phyloP scores from a whole-genome alignment of 2,329 filamentous ascomycete genomes.

The Colletotrichum sp. region DNA sequence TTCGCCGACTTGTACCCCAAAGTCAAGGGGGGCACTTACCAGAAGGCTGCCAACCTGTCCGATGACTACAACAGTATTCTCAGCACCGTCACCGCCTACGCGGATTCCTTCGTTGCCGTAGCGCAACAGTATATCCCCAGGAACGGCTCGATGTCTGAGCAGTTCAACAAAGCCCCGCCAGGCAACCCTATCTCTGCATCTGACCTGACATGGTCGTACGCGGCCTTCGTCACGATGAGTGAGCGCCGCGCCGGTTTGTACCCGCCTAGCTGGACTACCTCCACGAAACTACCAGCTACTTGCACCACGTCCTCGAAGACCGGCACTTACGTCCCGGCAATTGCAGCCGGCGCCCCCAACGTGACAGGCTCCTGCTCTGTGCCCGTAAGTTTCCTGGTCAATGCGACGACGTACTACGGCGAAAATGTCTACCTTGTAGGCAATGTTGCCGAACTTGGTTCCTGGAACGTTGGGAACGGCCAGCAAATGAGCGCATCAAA shows the following conservation, averaged over 20 bases:
- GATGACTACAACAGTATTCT: slow-evolving; percentile 45
- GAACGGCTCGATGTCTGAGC: slow-evolving; percentile 52
- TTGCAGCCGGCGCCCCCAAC: slow-evolving; percentile 37
- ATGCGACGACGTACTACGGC: slow-evolving; percentile 49
- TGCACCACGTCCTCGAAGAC: slow-evolving; percentile 28
- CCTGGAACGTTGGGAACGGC: slow-evolving; percentile 43
- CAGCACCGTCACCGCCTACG: slow-evolving; percentile 53
- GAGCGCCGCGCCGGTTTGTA: slow-evolving; percentile 40
- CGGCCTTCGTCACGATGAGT: slow-evolving; percentile 51
- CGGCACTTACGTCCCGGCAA: slow-evolving; percentile 36
- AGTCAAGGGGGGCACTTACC: slow-evolving; percentile 50
- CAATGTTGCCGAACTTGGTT: slow-evolving; percentile 44
- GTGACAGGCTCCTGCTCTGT: slow-evolving; percentile 32
- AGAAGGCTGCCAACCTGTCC: slow-evolving; percentile 33
- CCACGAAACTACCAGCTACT: slow-evolving; percentile 26
- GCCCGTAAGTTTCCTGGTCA: slow-evolving; percentile 48
- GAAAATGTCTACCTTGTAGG: slow-evolving; percentile 52
- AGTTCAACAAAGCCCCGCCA: slow-evolving; percentile 45
- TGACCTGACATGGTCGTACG: slow-evolving; percentile 58
- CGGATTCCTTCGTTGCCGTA: slow-evolving; percentile 57
- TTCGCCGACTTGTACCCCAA: slow-evolving; percentile 56
- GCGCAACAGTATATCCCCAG: slow-evolving; percentile 50
- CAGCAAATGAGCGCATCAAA: slow-evolving; percentile 41
- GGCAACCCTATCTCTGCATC: slow-evolving; percentile 45
- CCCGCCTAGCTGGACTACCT: slow-evolving; percentile 29